phyloP scores from a whole-genome alignment of 116 monocot species.

The Zostera marina region DNA sequence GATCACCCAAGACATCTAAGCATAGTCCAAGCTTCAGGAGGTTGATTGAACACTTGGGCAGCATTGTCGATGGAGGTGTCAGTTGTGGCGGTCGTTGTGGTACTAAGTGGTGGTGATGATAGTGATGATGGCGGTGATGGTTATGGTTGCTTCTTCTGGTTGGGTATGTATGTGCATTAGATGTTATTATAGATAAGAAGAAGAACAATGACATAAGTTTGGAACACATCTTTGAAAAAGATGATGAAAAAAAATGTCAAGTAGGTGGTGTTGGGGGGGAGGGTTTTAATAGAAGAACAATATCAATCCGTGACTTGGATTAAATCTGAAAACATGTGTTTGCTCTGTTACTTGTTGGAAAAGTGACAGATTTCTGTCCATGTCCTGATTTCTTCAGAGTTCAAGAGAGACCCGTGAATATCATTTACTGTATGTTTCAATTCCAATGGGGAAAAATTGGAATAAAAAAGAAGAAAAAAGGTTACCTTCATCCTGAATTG shows the following conservation, averaged over 20 bases:
- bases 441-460: too few relatives aligned
- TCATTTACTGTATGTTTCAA: too few relatives aligned
- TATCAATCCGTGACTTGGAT: too few relatives aligned
- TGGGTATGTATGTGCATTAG: not conserved
- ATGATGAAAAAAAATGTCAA: not conserved
- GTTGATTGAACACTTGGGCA: slow-evolving; percentile 35
- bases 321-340: too few relatives aligned
- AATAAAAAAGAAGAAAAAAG: too few relatives aligned
- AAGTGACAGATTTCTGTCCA: too few relatives aligned
- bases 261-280: not conserved
- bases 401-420: too few relatives aligned
- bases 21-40: slow-evolving; percentile 46
- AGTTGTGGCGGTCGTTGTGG: slow-evolving; percentile 3
- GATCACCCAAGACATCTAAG: slow-evolving; percentile 43
- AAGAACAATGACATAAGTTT: not conserved
- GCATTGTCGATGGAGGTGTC: not conserved
- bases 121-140: not conserved
- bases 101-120: not conserved
- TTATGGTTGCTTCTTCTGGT: not conserved
- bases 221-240: not conserved
- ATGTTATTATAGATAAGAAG: not conserved
- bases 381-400: too few relatives aligned
- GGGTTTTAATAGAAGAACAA: too few relatives aligned
- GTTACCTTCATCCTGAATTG: too few relatives aligned
- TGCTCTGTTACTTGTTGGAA: too few relatives aligned